A percentile compares a stretch with the other conserved stretches of the same genome.
phyloP scores from a whole-genome alignment of 306 rosid genomes.

The Fagus sylvatica region DNA sequence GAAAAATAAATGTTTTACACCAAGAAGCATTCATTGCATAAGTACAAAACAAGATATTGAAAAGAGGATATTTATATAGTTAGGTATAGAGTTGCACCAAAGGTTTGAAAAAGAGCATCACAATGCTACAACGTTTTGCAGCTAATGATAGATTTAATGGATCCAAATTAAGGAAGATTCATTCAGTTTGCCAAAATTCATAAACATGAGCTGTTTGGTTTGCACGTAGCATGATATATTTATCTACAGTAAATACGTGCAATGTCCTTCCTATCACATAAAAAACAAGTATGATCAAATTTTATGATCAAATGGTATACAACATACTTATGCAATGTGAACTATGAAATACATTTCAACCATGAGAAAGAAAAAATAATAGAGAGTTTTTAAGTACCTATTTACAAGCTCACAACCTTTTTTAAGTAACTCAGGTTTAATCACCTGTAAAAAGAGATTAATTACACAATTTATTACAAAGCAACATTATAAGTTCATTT shows the following conservation, averaged over 20 bases:
- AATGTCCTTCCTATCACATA: neutral
- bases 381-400: slow-evolving; percentile 43
- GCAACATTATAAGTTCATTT: slow-evolving; percentile 1
- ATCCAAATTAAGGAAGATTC: no score
- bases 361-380: neutral
- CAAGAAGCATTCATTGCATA: no score
- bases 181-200: no score
- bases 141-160: no score
- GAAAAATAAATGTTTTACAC: neutral
- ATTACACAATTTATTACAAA: neutral
- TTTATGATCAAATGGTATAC: neutral
- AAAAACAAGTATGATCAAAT: neutral
- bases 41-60: no score
- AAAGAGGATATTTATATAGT: no score
- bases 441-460: slow-evolving; percentile 47
- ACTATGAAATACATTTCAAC: neutral
- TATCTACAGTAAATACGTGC: neutral
- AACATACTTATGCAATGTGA: neutral
- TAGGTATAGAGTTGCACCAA: no score
- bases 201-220: no score
- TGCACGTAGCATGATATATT: neutral
- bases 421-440: slow-evolving; percentile 80
- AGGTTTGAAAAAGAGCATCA: no score
- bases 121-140: no score
- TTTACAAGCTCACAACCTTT: slow-evolving; percentile 88